Evolutionary conservation across 2,329 filamentous ascomycete species (phyloP), one percentile per base, ranked within the genome.

Genomic region (Colletotrichum simmondsii): DNA sequence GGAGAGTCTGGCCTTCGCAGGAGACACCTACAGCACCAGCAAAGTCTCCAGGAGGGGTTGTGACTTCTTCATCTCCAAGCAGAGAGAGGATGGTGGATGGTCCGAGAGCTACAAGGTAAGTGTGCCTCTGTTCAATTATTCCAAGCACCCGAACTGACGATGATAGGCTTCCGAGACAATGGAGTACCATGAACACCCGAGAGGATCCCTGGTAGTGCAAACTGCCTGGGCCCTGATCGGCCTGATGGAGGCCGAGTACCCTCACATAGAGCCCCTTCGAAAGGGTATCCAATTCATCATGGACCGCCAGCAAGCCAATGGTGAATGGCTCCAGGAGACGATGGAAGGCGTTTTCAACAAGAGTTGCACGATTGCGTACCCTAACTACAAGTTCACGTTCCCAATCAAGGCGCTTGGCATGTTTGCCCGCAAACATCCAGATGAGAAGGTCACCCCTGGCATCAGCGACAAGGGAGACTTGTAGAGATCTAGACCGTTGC

Each of bases 331-430:
- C 76, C 95, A 98, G 81, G 97, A 98, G 83, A 92, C 93, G 1
- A 98, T 99, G 77, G 97, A 99, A 82, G 97, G 97, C 2, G 97
- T 99, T 12, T 99, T 99, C 85, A 99, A 99, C 85, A 98, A 98
- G 87, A 97, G 92, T 79, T 98, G 96, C 87, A 98, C 98, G 95
- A 99, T 99, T 76, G 97, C 95, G 0, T 99, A 99, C 80, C 96
- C 96, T 56, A 99, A 99, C 87, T 99, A 99, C 87, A 99, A 98
- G 86, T 97, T 98, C 81, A 94, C 93, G 71, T 99, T 98, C 83
- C 92, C 96, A 1, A 93, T 98, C 80, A 97, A 97, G 85, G 97
- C 97, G 2, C 82, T 99, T 75, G 97, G 97, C 5, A 93, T 98
- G 90, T 99, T 95, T 86, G 91, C 93, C 5, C 89, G 86, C 77